Evolutionary conservation across 192 early-diverging fungal species (phyloP).

Genomic region (Lobosporangium transversale): DNA sequence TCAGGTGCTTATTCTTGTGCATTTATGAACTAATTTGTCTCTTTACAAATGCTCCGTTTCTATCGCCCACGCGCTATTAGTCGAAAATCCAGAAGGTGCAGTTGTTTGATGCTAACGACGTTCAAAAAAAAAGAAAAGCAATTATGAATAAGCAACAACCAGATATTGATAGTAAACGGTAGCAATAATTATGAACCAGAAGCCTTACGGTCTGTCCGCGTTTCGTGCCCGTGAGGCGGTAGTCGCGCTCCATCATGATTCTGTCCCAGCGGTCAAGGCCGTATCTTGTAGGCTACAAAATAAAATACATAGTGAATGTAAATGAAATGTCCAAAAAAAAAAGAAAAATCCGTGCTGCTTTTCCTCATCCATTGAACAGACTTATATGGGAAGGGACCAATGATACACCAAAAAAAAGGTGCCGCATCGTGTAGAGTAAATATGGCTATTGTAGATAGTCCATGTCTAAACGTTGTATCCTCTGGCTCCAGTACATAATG

Average conservation of each 20-base stretch:
- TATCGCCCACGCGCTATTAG: constrained; percentile 77
- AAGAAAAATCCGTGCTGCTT: not conserved
- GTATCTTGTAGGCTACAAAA: constrained; percentile 66
- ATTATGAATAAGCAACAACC: not conserved
- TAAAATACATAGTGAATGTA: not conserved
- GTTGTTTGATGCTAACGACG: constrained; percentile 36
- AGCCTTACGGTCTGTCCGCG: constrained; percentile 75
- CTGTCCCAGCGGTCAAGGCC: constrained; percentile 78
- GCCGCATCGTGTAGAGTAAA: too few relatives aligned
- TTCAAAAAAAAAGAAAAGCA: not conserved
- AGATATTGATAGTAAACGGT: too few relatives aligned
- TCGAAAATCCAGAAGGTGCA: constrained; percentile 72
- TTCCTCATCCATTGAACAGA: not conserved
- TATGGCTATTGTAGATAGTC: too few relatives aligned
- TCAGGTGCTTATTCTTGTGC: too few relatives aligned
- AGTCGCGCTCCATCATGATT: constrained; percentile 83
- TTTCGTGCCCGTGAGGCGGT: constrained; percentile 73
- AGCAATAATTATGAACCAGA: too few relatives aligned
- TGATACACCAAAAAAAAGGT: too few relatives aligned
- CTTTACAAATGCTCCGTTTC: constrained; percentile 57
- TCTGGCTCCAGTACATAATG: too few relatives aligned
- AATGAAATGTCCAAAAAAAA: not conserved
- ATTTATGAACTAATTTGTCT: too few relatives aligned
- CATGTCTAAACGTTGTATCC: too few relatives aligned
- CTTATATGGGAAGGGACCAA: too few relatives aligned